phyloP scores from a whole-genome alignment of 2,329 filamentous ascomycete genomes.

The Fusarium begoniae region DNA sequence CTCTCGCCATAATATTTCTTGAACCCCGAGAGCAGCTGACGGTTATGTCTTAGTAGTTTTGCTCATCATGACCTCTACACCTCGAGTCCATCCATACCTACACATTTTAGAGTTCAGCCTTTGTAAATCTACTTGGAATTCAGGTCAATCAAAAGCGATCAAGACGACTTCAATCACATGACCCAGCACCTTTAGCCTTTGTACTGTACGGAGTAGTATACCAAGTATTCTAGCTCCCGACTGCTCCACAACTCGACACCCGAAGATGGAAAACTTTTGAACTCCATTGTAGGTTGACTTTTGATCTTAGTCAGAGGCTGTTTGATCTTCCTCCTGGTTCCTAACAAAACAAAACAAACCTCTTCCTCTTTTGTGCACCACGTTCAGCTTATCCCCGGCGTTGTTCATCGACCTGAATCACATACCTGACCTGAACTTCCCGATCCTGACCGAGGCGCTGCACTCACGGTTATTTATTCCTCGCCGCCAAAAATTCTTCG shows the following conservation, averaged over 20 bases:
- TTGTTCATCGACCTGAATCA: constrained; percentile 33
- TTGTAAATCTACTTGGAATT: constrained; percentile 1
- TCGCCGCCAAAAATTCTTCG: constrained; percentile 41
- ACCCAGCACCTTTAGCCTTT: constrained; percentile 13
- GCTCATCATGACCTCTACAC: constrained; percentile 27
- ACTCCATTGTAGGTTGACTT: constrained; percentile 14
- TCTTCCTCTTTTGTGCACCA: neutral
- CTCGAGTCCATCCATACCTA: neutral
- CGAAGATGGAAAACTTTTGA: constrained; percentile 43
- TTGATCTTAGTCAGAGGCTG: constrained; percentile 31
- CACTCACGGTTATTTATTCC: constrained; percentile 38
- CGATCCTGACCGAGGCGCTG: constrained; percentile 12
- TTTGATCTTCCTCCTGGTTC: neutral
- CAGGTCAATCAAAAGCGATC: constrained; percentile 5
- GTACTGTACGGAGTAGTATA: neutral
- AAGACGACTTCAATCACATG: constrained; percentile 35
- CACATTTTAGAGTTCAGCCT: constrained; percentile 24
- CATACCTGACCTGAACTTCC: constrained; percentile 24
- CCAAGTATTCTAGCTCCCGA: constrained; percentile 14
- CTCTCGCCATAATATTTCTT: neutral
- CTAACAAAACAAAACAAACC: neutral
- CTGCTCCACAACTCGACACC: constrained; percentile 37
- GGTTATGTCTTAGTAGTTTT: neutral
- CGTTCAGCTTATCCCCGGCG: neutral
- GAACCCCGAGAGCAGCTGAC: neutral